A percentile compares a stretch with the other conserved stretches of the same genome.
Conservation (phyloP, 768 basidiomycete species). For the Gymnopilus junonius region DNA sequence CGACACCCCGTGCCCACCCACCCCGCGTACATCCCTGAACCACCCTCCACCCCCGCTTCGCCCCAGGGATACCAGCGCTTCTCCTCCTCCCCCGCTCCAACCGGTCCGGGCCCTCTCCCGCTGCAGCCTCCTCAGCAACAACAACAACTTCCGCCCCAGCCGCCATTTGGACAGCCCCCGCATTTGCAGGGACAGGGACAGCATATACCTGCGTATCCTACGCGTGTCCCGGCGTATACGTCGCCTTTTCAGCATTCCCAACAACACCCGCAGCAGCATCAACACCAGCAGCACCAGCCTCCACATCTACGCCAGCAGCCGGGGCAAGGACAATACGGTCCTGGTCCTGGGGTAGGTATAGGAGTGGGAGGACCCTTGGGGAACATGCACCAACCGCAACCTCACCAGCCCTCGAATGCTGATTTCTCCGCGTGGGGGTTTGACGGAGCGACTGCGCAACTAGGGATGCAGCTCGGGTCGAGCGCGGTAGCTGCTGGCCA, state of each 20-base stretch:
- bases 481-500: slow-evolving; percentile 93
- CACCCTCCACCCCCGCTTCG: slow-evolving; percentile 75
- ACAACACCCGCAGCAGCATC: slow-evolving; percentile 37
- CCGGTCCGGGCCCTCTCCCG: slow-evolving; percentile 21
- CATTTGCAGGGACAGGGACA: slow-evolving; percentile 19
- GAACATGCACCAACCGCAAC: slow-evolving; percentile 28
- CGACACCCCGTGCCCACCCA: slow-evolving; percentile 91
- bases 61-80: slow-evolving; percentile 79
- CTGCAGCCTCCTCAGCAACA: no score
- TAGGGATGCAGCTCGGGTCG: slow-evolving; percentile 94
- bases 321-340: slow-evolving; percentile 21
- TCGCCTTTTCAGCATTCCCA: slow-evolving; percentile 54
- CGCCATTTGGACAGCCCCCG: no score
- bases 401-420: slow-evolving; percentile 33
- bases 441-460: slow-evolving; percentile 91
- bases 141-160: no score
- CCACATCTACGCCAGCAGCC: no score
- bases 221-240: slow-evolving; percentile 51
- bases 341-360: no score
- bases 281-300: no score
- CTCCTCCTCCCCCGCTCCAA: slow-evolving; percentile 59
- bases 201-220: slow-evolving; percentile 29
- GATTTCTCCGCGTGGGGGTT: slow-evolving; percentile 82
- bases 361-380: neutral
- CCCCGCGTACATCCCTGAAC: slow-evolving; percentile 84